Percentiles rank a stretch among this genome's conserved stretches.
Conservation (phyloP, 192 early-diverging fungal genomes). For the Coemansia sp. region DNA sequence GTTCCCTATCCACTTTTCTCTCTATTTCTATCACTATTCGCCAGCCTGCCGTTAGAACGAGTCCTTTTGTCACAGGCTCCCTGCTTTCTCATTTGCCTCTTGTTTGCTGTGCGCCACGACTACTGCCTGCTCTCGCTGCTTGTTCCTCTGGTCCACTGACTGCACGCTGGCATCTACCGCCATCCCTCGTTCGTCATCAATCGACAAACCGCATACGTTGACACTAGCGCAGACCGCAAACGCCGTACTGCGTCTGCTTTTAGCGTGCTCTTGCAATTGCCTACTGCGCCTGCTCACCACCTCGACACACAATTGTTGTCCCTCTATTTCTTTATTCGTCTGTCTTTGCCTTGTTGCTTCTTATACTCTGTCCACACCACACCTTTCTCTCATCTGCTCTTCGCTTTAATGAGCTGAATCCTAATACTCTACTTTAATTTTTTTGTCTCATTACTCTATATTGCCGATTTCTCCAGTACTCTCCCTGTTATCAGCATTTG, state of each 20-base stretch:
- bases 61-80: background rate
- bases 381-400: background rate
- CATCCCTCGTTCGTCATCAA: conserved; percentile 8
- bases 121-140: conserved; percentile 6
- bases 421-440: background rate
- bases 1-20: background rate
- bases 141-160: background rate
- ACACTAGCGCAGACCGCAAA: conserved; percentile 1
- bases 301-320: conserved; percentile 18
- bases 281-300: conserved; percentile 2
- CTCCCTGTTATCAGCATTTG: background rate
- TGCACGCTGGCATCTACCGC: conserved; percentile 1
- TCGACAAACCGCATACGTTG: background rate
- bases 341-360: background rate
- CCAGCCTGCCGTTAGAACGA: too few relatives aligned
- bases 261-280: conserved; percentile 6
- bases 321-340: conserved; percentile 3
- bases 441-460: conserved; percentile 5
- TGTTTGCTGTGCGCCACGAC: conserved; percentile 14
- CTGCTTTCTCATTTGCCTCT: background rate
- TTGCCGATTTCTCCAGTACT: conserved; percentile 7
- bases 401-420: conserved; percentile 6
- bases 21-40: too few relatives aligned
- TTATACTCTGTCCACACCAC: conserved; percentile 6
- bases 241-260: conserved; percentile 8